Percentiles rank a stretch among this genome's conserved stretches.
Conservation (phyloP, 2,329 filamentous ascomycete genomes). For the Nothomitra cinnamomea region DNA sequence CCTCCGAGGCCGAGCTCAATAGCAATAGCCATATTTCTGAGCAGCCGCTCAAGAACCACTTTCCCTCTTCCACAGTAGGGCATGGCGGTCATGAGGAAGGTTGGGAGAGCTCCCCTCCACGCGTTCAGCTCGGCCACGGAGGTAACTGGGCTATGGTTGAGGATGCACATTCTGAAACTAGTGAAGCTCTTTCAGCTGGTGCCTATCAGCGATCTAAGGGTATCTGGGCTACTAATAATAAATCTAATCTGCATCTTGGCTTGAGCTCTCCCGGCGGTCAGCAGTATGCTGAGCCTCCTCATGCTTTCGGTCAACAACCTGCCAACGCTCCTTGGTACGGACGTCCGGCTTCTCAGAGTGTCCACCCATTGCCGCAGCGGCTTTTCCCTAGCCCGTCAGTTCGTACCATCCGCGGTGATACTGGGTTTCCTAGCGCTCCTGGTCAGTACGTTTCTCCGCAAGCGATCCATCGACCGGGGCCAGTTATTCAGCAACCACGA, state of each 20-base stretch:
- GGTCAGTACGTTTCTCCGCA: neutral
- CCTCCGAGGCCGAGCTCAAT: slow-evolving; percentile 27
- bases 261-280: neutral
- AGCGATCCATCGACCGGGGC: slow-evolving; percentile 16
- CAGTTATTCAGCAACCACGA: slow-evolving; percentile 17
- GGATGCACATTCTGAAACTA: slow-evolving; percentile 39
- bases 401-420: neutral
- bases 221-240: slow-evolving; percentile 3
- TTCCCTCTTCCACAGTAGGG: neutral
- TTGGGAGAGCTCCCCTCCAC: slow-evolving; percentile 10
- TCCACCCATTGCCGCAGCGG: neutral
- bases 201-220: slow-evolving; percentile 7
- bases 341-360: neutral
- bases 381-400: neutral
- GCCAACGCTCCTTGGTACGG: neutral
- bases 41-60: slow-evolving; percentile 20
- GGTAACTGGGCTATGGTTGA: slow-evolving; percentile 35
- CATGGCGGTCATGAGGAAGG: slow-evolving; percentile 13
- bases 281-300: neutral
- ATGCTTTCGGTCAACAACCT: neutral
- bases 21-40: slow-evolving; percentile 20
- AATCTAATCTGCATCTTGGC: neutral
- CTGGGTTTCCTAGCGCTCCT: neutral
- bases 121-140: slow-evolving; percentile 24
- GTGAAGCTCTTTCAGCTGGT: slow-evolving; percentile 32